Evolutionary conservation across 441 rosid genomes (phyloP), one percentile per base, ranked within the genome.

Genomic region (Jatropha multifida): DNA sequence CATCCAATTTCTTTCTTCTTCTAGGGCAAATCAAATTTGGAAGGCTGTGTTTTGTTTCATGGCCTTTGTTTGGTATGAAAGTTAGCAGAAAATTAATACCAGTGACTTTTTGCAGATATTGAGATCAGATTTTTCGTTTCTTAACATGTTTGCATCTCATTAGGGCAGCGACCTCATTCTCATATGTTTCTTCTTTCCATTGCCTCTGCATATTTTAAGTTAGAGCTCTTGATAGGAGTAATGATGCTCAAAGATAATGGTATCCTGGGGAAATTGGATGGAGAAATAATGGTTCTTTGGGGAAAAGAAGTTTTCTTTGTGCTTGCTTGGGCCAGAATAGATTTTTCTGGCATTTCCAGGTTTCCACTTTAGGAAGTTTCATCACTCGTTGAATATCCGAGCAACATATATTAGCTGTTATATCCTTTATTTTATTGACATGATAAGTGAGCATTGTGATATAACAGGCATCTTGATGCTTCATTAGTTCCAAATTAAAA

Each of bases 361-460:
- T 44, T 44, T 44, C 48, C 10, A 6, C 48, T 44, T 44, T 44
- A 7, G 10, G 48, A 44, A 32, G 32, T 32, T 32, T 32, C 32
- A 32, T 44, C 48, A 7, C 4, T 38, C n/a, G 18, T 54, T 56
- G 18, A 52, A 18, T 44, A 48, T 41, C 10, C 8, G 23, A 11
- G 62, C 58, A 58, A 56, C 20, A 56, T 59, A 61, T 55, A 27
- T 10, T 56, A 27, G 52, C 62, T 51, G 40, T 42, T 2, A 1
- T 74, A 18, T 52, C 59, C 18, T 75, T 62, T 69, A 44, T 49
- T 15, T 75, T 51, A 27, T 38, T 58, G 49, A 68, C 71, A 26
- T 26, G 41, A 49, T 78, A 14, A 49, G 12, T 38, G 52, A 44
- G 54, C 54, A 58, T 51, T 59, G 14, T 2, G 5, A 23, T 56